phyloP scores from a whole-genome alignment of 176 grass and related monocot species.

The Aegilops speltoides region DNA sequence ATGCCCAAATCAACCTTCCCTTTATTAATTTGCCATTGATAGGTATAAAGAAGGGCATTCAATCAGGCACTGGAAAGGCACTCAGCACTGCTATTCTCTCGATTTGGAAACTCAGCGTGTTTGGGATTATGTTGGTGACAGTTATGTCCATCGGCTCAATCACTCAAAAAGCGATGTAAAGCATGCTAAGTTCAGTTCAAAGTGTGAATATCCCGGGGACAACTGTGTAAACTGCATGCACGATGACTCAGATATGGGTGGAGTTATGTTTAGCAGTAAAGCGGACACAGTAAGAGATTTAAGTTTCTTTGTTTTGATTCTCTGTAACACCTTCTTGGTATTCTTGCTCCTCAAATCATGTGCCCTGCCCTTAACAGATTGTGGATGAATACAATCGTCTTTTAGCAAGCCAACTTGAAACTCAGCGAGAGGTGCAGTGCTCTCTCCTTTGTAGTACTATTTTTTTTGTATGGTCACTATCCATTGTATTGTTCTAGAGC shows the following conservation, averaged over 20 bases:
- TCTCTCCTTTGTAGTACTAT: slow-evolving; percentile 10
- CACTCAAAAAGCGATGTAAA: slow-evolving; percentile 83
- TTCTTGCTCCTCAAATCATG: slow-evolving; percentile 25
- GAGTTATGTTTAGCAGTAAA: slow-evolving; percentile 82
- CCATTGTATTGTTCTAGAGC: background rate
- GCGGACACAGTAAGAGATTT: slow-evolving; percentile 56
- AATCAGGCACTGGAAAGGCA: slow-evolving; percentile 90
- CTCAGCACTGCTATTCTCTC: slow-evolving; percentile 91
- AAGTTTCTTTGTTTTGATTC: slow-evolving; percentile 18
- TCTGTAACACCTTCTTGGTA: background rate
- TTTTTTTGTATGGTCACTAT: background rate
- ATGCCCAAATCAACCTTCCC: background rate
- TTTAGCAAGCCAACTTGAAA: slow-evolving; percentile 84
- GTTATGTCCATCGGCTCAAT: slow-evolving; percentile 89
- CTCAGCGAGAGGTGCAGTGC: slow-evolving; percentile 70
- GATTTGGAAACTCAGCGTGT: slow-evolving; percentile 89
- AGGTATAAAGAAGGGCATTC: slow-evolving; percentile 98
- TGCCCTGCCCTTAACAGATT: slow-evolving; percentile 48
- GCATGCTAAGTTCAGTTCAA: slow-evolving; percentile 57
- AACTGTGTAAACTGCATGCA: slow-evolving; percentile 44
- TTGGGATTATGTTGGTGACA: slow-evolving; percentile 98
- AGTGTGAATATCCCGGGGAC: slow-evolving; percentile 53
- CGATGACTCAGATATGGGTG: slow-evolving; percentile 62
- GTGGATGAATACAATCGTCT: slow-evolving; percentile 91
- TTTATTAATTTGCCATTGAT: background rate